Percentiles rank a stretch among this genome's conserved stretches.
phyloP scores from a whole-genome alignment of 148 eudicot genomes.

The Pouteria glomerata region DNA sequence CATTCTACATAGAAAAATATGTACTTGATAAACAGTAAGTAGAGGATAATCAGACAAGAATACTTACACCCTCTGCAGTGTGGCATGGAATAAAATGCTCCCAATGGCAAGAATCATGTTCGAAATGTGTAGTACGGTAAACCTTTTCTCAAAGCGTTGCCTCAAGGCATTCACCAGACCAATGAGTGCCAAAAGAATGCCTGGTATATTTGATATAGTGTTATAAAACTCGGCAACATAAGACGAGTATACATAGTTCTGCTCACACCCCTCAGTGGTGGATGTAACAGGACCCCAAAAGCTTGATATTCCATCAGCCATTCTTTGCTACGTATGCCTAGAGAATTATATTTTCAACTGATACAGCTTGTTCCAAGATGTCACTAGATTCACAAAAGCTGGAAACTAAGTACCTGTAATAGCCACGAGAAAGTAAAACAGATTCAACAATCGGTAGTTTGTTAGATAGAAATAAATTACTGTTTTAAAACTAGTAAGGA shows the following conservation, averaged over 20 bases:
- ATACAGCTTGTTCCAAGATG: background rate
- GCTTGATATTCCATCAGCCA: slow-evolving; percentile 67
- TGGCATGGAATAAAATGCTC: slow-evolving; percentile 80
- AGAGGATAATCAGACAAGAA: background rate
- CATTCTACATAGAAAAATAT: background rate
- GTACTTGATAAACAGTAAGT: background rate
- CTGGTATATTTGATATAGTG: slow-evolving; percentile 65
- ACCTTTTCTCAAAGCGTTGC: slow-evolving; percentile 81
- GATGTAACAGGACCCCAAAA: slow-evolving; percentile 97
- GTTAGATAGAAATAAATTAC: background rate
- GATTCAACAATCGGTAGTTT: background rate
- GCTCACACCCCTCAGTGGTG: slow-evolving; percentile 75
- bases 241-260: slow-evolving; percentile 66
- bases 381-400: background rate
- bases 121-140: slow-evolving; percentile 76
- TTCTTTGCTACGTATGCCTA: slow-evolving; percentile 16
- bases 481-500: too few species aligned
- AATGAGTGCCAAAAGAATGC: slow-evolving; percentile 68
- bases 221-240: slow-evolving; percentile 84
- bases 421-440: background rate
- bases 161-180: slow-evolving; percentile 73
- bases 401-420: background rate
- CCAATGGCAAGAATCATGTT: slow-evolving; percentile 82
- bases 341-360: background rate
- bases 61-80: slow-evolving; percentile 70